Conservation (phyloP, 1,284 basidiomycete species). For the Volvariella volvacea region DNA sequence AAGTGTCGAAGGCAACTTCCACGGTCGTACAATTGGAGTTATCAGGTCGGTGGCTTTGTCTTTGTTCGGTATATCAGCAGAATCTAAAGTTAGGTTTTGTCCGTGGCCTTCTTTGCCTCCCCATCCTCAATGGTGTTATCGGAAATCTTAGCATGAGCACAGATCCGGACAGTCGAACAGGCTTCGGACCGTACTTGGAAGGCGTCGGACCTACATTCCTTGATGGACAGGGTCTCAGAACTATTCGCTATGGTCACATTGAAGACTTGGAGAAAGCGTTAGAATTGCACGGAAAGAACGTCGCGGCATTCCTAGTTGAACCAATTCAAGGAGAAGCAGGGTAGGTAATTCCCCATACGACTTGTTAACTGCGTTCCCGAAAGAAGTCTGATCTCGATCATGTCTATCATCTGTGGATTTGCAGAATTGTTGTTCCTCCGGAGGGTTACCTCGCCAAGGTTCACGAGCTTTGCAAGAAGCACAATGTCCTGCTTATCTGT, state of each 20-base stretch:
- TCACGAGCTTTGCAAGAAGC: constrained; percentile 83
- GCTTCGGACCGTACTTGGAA: constrained; percentile 89
- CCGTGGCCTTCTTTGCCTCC: neutral
- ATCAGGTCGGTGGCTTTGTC: constrained; percentile 53
- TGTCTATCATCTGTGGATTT: constrained; percentile 1
- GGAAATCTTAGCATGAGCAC: constrained; percentile 77
- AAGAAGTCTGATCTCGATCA: neutral
- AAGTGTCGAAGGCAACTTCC: constrained; percentile 89
- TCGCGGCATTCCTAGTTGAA: constrained; percentile 93
- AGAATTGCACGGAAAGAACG: constrained; percentile 75
- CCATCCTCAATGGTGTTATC: constrained; percentile 7
- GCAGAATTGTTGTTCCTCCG: constrained; percentile 87
- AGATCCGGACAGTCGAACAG: constrained; percentile 82
- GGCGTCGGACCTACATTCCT: constrained; percentile 77
- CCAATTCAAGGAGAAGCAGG: constrained; percentile 99
- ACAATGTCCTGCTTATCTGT: constrained; percentile 93
- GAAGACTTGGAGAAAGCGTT: constrained; percentile 82
- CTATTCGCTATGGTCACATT: constrained; percentile 78
- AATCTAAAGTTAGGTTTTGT: neutral
- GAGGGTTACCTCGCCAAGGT: constrained; percentile 80
- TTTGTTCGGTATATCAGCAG: constrained; percentile 1
- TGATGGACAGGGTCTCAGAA: constrained; percentile 41
- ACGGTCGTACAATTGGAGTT: constrained; percentile 88
- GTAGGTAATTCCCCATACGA: constrained; percentile 35
- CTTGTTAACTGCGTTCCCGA: neutral